Evolutionary conservation across 2,329 filamentous ascomycete species (phyloP).

Genomic region (Aspergillus brasiliensis): DNA sequence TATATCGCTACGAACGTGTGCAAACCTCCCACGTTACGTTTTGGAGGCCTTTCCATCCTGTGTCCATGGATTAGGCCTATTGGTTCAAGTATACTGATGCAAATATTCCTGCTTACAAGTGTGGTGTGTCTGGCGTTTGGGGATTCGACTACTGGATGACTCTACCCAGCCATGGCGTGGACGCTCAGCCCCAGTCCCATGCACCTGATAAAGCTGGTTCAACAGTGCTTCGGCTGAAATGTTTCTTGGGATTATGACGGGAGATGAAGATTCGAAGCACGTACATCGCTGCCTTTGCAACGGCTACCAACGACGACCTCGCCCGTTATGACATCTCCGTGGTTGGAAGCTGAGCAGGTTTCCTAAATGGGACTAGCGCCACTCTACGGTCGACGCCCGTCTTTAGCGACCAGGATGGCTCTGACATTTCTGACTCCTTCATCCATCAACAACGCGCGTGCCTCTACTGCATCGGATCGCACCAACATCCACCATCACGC

Average conservation of each 20-base stretch:
- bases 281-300: background rate
- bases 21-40: slow-evolving; percentile 15
- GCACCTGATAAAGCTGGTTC: background rate
- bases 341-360: slow-evolving; percentile 23
- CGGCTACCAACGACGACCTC: background rate
- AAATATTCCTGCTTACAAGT: background rate
- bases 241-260: background rate
- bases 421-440: slow-evolving; percentile 45
- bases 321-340: slow-evolving; percentile 15
- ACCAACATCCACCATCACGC: slow-evolving; percentile 31
- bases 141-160: slow-evolving; percentile 10
- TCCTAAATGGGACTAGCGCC: slow-evolving; percentile 42
- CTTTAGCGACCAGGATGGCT: slow-evolving; percentile 42
- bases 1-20: slow-evolving; percentile 9
- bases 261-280: background rate
- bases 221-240: background rate
- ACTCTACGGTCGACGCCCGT: slow-evolving; percentile 27
- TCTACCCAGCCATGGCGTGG: slow-evolving; percentile 12
- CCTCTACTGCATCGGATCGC: slow-evolving; percentile 30
- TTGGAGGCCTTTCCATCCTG: background rate
- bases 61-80: background rate
- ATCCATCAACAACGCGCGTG: slow-evolving; percentile 48
- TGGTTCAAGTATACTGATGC: background rate
- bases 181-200: background rate
- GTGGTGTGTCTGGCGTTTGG: background rate